These are phyloP conservation scores for Microthyrium microscopicum DNA, from an alignment of 2,329 filamentous ascomycete species.

Conservation along the genomic window DNA sequence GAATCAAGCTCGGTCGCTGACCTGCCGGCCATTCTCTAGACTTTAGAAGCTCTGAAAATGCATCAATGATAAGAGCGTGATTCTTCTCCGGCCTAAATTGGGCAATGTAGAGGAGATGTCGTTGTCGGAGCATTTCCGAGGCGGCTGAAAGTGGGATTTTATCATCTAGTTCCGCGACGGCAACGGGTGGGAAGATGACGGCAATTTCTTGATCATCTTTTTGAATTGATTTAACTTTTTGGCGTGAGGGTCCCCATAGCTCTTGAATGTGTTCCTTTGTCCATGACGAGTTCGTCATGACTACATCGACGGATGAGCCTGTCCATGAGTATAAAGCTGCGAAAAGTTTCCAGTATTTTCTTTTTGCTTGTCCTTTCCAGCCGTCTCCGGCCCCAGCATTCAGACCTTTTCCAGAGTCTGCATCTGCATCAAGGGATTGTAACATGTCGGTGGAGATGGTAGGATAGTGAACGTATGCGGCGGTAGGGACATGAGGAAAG, in stretches of 20 bases:
- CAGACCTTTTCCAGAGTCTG: constrained; percentile 34
- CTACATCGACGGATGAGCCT: constrained; percentile 71
- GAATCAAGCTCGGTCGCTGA: constrained; percentile 48
- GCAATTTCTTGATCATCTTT: not conserved
- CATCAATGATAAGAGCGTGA: constrained; percentile 68
- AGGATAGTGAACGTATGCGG: constrained; percentile 92
- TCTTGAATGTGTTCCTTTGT: constrained; percentile 57
- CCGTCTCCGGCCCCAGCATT: constrained; percentile 73
- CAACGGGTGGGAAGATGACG: constrained; percentile 82
- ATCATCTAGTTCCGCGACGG: constrained; percentile 66
- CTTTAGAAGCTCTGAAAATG: constrained; percentile 54
- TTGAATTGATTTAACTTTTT: not conserved
- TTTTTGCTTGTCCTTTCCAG: constrained; percentile 53
- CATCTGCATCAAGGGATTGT: constrained; percentile 29
- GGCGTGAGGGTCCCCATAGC: constrained; percentile 10
- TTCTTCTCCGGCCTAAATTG: constrained; percentile 98
- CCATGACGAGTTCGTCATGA: constrained; percentile 97
- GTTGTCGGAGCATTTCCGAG: constrained; percentile 53
- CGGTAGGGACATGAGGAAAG: constrained; percentile 67
- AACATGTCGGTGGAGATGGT: constrained; percentile 99
- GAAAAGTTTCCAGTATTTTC: constrained; percentile 73
- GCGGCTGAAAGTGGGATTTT: constrained; percentile 54
- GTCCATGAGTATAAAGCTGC: constrained; percentile 68
- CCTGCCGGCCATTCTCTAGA: constrained; percentile 11
- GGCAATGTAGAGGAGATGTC: constrained; percentile 75